A percentile compares a stretch with the other conserved stretches of the same genome.
phyloP scores from a whole-genome alignment of 2,329 filamentous ascomycete genomes.

The Teratosphaeria destructans region DNA sequence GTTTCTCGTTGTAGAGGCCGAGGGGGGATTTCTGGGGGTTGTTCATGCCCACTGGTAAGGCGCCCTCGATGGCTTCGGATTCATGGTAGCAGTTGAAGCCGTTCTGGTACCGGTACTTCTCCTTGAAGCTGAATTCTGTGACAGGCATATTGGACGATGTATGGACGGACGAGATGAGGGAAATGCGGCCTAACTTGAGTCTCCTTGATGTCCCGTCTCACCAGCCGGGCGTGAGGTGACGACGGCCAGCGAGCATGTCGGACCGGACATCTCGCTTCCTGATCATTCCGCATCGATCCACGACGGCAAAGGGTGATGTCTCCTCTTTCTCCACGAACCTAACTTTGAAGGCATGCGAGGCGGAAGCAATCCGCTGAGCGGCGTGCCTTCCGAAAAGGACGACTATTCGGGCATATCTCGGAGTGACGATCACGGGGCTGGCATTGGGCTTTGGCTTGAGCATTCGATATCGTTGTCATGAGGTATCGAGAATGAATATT shows the following conservation, averaged over 20 bases:
- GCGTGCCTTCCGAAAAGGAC: not conserved
- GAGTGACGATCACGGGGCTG: not conserved
- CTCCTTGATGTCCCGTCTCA: not conserved
- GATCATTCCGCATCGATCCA: not conserved
- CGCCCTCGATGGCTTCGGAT: conserved; percentile 66
- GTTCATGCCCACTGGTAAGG: conserved; percentile 66
- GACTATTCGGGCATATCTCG: too few relatives aligned
- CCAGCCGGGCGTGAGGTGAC: not conserved
- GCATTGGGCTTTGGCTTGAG: not conserved
- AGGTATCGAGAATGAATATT: not conserved
- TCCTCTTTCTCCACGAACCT: not conserved
- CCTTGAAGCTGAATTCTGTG: conserved; percentile 51
- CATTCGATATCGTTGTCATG: not conserved
- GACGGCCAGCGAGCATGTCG: not conserved
- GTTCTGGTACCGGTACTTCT: conserved; percentile 67
- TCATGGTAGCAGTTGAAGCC: conserved; percentile 71
- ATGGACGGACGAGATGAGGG: not conserved
- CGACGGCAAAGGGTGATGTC: not conserved
- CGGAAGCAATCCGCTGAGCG: not conserved
- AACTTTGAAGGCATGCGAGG: not conserved
- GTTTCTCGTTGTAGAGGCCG: conserved; percentile 69
- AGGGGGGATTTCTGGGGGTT: conserved; percentile 70
- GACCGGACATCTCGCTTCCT: not conserved
- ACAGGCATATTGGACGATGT: conserved; percentile 46
- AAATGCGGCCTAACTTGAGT: not conserved